These are phyloP conservation scores for Lasiodiplodia citricola DNA, from an alignment of 2,329 filamentous ascomycete genomes.

Conservation along the genomic window DNA sequence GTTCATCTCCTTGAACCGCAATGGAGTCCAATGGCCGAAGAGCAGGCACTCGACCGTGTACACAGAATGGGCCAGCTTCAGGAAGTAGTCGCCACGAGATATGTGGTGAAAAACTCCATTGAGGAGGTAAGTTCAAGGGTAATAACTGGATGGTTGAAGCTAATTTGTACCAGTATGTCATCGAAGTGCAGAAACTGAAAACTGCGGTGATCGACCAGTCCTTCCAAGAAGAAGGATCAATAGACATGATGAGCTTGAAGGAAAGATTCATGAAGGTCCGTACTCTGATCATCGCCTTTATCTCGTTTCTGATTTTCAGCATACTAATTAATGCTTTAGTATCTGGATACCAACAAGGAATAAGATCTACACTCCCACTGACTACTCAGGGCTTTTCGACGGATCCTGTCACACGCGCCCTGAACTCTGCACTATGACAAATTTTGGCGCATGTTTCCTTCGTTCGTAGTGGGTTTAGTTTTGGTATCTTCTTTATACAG, in stretches of 20 bases:
- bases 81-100: slow-evolving; percentile 37
- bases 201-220: background rate
- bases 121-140: slow-evolving; percentile 30
- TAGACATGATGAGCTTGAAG: background rate
- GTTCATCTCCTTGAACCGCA: slow-evolving; percentile 43
- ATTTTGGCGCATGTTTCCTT: too few relatives aligned
- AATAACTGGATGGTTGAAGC: background rate
- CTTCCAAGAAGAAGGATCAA: background rate
- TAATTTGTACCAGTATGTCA: slow-evolving; percentile 2
- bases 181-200: background rate
- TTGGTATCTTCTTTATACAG: too few relatives aligned
- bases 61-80: slow-evolving; percentile 39
- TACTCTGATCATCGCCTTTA: too few relatives aligned
- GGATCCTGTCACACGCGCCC: too few relatives aligned
- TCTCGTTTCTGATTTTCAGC: too few relatives aligned
- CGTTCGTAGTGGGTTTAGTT: too few relatives aligned
- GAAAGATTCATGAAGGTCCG: background rate
- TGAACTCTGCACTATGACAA: too few relatives aligned
- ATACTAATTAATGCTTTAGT: too few relatives aligned
- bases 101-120: slow-evolving; percentile 36
- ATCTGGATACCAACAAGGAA: too few relatives aligned
- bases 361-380: too few relatives aligned
- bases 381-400: too few relatives aligned
- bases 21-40: slow-evolving; percentile 44
- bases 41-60: slow-evolving; percentile 41